Conservation (phyloP, 2,329 filamentous ascomycete species). For the Aureobasidium sp. region DNA sequence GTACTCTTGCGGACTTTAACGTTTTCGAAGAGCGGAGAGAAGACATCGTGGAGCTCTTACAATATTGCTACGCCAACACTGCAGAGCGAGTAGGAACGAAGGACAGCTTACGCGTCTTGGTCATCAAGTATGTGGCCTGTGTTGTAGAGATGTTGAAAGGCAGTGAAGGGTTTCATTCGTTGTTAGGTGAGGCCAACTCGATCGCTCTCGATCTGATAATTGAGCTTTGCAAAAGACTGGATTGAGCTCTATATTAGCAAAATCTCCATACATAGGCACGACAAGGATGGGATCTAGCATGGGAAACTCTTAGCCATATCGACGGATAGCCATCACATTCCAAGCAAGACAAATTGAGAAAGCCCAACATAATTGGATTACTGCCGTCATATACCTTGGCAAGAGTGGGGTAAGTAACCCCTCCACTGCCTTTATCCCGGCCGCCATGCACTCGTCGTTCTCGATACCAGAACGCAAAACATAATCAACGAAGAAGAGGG, state of each 20-base stretch:
- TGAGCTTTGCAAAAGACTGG: not conserved
- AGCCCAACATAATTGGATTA: no score
- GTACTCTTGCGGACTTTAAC: constrained; percentile 23
- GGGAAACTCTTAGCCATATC: no score
- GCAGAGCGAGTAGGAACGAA: not conserved
- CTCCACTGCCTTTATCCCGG: no score
- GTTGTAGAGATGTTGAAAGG: not conserved
- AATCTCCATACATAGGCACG: no score
- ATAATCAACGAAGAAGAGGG: no score
- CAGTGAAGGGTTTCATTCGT: not conserved
- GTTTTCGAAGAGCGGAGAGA: constrained; percentile 21
- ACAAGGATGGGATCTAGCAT: no score
- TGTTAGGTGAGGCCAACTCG: not conserved
- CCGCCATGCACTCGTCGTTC: no score
- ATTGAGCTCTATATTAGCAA: not conserved
- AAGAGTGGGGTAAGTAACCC: no score
- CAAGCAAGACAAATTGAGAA: no score
- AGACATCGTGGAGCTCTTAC: constrained; percentile 27
- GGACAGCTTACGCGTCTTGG: not conserved
- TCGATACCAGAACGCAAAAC: no score
- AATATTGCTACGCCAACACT: constrained; percentile 30
- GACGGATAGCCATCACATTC: no score
- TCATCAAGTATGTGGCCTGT: constrained; percentile 2
- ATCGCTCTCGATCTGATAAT: not conserved
- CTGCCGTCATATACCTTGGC: no score